Evolutionary conservation across 1,284 basidiomycete species (phyloP).

Genomic region (Chalciporus sp.): DNA sequence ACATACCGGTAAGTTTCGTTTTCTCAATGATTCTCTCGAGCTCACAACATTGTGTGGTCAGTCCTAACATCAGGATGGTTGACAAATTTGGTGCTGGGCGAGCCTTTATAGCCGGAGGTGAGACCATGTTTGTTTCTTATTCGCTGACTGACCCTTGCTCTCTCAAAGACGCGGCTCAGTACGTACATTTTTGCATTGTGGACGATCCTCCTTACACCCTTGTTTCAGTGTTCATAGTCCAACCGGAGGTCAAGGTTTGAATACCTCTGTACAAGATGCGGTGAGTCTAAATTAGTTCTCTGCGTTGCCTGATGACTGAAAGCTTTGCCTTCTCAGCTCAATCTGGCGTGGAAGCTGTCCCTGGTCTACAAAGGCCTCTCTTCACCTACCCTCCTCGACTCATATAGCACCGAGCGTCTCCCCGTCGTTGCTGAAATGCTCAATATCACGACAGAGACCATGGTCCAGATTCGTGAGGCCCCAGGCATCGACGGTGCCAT

Average conservation of each 20-base stretch:
- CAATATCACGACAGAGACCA: slow-evolving; percentile 21
- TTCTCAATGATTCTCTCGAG: not conserved
- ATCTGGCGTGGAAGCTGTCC: slow-evolving; percentile 46
- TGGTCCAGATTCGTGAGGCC: not conserved
- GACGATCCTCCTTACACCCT: not conserved
- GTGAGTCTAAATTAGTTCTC: slow-evolving; percentile 22
- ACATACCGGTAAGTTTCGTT: slow-evolving; percentile 27
- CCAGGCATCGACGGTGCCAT: not conserved
- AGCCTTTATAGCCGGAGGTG: slow-evolving; percentile 40
- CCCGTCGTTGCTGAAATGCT: slow-evolving; percentile 44
- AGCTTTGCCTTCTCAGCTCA: slow-evolving; percentile 29
- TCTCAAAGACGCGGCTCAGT: slow-evolving; percentile 25
- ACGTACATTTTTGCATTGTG: not conserved
- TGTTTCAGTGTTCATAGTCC: slow-evolving; percentile 46
- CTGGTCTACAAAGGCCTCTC: slow-evolving; percentile 39
- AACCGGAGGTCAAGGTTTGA: slow-evolving; percentile 49
- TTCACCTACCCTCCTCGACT: slow-evolving; percentile 33
- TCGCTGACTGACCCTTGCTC: slow-evolving; percentile 3
- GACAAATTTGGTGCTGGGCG: slow-evolving; percentile 33
- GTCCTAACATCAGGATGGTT: slow-evolving; percentile 38
- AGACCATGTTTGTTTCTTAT: not conserved
- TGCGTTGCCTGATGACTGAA: not conserved
- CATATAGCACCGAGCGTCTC: slow-evolving; percentile 39
- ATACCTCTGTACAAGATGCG: slow-evolving; percentile 42
- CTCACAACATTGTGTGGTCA: slow-evolving; percentile 7